Percentiles rank a stretch among this genome's conserved stretches.
phyloP scores from a whole-genome alignment of 202 grass and related monocot species.

The Schoenoplectus tabernaemontani region DNA sequence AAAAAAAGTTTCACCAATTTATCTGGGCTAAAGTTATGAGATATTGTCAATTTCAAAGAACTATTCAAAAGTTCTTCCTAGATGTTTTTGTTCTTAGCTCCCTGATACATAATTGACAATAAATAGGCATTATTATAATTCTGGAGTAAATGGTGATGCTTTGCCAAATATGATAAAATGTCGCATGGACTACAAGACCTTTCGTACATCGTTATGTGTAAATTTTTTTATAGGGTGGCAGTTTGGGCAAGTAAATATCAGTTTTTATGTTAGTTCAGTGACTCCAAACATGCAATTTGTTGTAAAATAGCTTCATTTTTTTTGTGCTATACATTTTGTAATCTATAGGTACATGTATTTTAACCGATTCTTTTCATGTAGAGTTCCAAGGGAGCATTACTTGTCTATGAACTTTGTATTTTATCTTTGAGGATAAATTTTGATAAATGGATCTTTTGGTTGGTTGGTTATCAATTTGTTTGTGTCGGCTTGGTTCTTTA shows the following conservation, averaged over 20 bases:
- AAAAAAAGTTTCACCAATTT: neutral
- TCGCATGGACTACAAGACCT: neutral
- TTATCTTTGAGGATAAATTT: neutral
- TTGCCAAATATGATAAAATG: slow-evolving; percentile 2
- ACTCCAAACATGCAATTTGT: slow-evolving; percentile 57
- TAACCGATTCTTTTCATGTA: slow-evolving; percentile 74
- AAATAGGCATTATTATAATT: neutral
- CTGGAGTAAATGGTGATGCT: slow-evolving; percentile 2
- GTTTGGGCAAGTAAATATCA: slow-evolving; percentile 4
- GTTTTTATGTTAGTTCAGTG: slow-evolving; percentile 30
- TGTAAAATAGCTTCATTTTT: slow-evolving; percentile 57
- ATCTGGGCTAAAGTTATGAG: neutral
- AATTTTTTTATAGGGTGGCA: neutral
- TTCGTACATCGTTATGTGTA: neutral
- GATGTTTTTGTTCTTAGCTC: slow-evolving; percentile 11
- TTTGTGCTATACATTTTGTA: slow-evolving; percentile 32
- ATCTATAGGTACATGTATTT: slow-evolving; percentile 35
- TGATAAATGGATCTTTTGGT: neutral
- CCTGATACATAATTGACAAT: slow-evolving; percentile 2
- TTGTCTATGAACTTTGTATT: neutral
- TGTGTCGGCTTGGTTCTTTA: neutral
- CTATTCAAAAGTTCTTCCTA: slow-evolving; percentile 3
- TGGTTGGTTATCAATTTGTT: neutral
- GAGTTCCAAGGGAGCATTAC: slow-evolving; percentile 31
- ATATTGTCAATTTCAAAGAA: slow-evolving; percentile 8